Percentiles rank a stretch among this genome's conserved stretches.
Conservation (phyloP, 2,329 filamentous ascomycete genomes). For the Alternaria burnsii region DNA sequence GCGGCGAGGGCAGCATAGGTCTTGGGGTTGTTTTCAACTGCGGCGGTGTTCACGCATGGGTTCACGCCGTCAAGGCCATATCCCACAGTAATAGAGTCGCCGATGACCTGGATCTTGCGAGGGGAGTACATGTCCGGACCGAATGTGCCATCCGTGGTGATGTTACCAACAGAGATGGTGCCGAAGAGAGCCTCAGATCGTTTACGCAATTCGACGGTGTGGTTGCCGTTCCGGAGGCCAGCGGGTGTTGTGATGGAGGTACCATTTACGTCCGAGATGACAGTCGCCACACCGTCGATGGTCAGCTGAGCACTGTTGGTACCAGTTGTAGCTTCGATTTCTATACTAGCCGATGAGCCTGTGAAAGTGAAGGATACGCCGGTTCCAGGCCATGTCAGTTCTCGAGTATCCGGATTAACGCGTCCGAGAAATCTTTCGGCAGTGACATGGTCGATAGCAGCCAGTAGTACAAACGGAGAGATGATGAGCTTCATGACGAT, state of each 20-base stretch:
- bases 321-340: slow-evolving; percentile 42
- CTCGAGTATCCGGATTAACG: slow-evolving; percentile 54
- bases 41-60: slow-evolving; percentile 54
- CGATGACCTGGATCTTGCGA: slow-evolving; percentile 56
- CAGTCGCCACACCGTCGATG: slow-evolving; percentile 40
- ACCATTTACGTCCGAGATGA: slow-evolving; percentile 41
- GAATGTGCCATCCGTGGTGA: slow-evolving; percentile 42
- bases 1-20: slow-evolving; percentile 57
- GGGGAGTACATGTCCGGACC: slow-evolving; percentile 26
- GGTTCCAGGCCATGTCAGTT: slow-evolving; percentile 58
- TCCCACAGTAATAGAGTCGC: slow-evolving; percentile 57
- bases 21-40: slow-evolving; percentile 52
- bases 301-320: slow-evolving; percentile 47
- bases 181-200: slow-evolving; percentile 50
- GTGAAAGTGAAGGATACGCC: slow-evolving; percentile 55
- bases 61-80: slow-evolving; percentile 55
- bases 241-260: slow-evolving; percentile 43
- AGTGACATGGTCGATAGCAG: slow-evolving; percentile 2
- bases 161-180: slow-evolving; percentile 42
- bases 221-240: slow-evolving; percentile 42
- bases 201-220: slow-evolving; percentile 52
- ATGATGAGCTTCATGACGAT: neutral
- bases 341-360: slow-evolving; percentile 52
- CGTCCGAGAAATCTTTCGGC: slow-evolving; percentile 44
- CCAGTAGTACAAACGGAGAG: slow-evolving; percentile 5